These are phyloP conservation scores for Cynara cardunculus DNA, from an alignment of 129 eudicot species.

Conservation along the genomic window DNA sequence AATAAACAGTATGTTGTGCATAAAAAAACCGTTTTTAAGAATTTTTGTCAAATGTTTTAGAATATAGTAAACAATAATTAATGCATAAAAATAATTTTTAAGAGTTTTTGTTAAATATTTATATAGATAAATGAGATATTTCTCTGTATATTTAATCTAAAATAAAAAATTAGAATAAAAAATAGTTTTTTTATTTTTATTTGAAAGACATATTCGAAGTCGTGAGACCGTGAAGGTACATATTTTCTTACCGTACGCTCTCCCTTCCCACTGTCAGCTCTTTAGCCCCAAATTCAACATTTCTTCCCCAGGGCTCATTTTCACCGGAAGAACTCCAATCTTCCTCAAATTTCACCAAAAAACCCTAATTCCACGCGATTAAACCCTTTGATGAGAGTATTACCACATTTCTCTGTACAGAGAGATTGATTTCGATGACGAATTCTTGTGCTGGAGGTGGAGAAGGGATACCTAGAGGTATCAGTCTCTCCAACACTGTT, in stretches of 20 bases:
- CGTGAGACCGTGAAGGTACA: background rate
- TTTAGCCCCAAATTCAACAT: conserved; percentile 20
- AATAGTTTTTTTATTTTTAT: background rate
- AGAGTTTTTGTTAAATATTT: too few relatives aligned
- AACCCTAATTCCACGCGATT: conserved; percentile 23
- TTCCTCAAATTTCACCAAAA: conserved; percentile 11
- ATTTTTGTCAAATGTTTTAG: too few relatives aligned
- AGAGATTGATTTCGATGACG: conserved; percentile 41
- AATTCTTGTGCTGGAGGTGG: conserved; percentile 42
- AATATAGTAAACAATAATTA: too few relatives aligned
- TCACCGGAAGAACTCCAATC: background rate
- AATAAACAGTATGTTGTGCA: too few relatives aligned
- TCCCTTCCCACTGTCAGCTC: conserved; percentile 3
- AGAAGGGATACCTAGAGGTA: conserved; percentile 55
- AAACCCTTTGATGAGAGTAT: conserved; percentile 15
- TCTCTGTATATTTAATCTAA: too few relatives aligned
- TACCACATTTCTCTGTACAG: conserved; percentile 24
- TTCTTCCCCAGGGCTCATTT: conserved; percentile 9
- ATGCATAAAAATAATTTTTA: too few relatives aligned
- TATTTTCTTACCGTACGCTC: background rate
- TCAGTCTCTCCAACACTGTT: conserved; percentile 71
- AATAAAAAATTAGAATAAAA: too few relatives aligned
- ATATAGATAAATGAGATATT: too few relatives aligned
- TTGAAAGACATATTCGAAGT: background rate
- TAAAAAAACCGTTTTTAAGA: too few relatives aligned